Evolutionary conservation across 2,329 filamentous ascomycete genomes (phyloP), one percentile per base, ranked within the genome.

Genomic region (Claviceps cyperi): DNA sequence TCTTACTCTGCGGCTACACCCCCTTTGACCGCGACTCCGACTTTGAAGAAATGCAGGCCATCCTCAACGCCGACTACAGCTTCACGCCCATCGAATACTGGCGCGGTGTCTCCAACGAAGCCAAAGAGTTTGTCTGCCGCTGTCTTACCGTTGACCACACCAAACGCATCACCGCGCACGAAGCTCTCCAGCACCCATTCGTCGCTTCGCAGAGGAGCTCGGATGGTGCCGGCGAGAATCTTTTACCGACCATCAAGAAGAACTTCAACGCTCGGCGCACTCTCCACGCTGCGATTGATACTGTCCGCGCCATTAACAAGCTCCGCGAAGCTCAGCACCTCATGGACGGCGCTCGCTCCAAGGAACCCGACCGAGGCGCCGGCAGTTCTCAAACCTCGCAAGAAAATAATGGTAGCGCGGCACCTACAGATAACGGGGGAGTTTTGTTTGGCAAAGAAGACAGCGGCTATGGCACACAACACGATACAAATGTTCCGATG

Each of bases 31-130:
- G 92, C 50, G 92, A 97, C 67, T 91, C 83, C 59, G 95, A 98
- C 68, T 83, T 97, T 62, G 92, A 98, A 71, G 92, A 98, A 71
- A 97, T 98, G 91, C 91, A 97, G 71, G 92, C 92, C 59, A 98
- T 98, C 63, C 80, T 97, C 51, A 86, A 89, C 54, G 92, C 92
- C 52, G 91, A 97, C 71, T 98, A 97, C 73, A 86, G 81, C 62
- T 98, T 97, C 68, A 91, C 87, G 4, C 92, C 92, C 1, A 70
- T 86, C 54, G 91, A 96, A 65, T 97, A 97, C 75, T 98, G 92
- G 92, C 85, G 90, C 54, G 88, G 87, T 53, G 91, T 98, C 54
- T 94, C 88, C 22, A 75, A 83, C 48, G 77, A 81, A 46, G 86
- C 91, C 41, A 86, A 94, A 60, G 86, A 94, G 58, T 98, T 98